Percentiles rank a stretch among this genome's conserved stretches.
phyloP scores from a whole-genome alignment of 805 yeast genomes.

The Yamadazyma kitorensis region DNA sequence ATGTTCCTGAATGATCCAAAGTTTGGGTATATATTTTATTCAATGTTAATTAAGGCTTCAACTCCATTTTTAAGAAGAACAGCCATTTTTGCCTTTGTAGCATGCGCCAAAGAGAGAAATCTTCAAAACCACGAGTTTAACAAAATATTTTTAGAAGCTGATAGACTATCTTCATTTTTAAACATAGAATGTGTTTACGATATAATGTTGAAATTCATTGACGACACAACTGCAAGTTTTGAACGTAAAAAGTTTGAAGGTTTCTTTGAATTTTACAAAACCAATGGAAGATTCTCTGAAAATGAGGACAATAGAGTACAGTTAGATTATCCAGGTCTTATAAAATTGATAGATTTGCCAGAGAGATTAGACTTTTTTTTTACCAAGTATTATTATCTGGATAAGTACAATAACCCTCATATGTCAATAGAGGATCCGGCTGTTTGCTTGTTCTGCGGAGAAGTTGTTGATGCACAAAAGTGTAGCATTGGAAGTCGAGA shows the following conservation, averaged over 20 bases:
- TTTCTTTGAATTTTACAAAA: slow-evolving; percentile 15
- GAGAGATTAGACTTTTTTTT: slow-evolving; percentile 64
- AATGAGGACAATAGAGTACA: slow-evolving; percentile 5
- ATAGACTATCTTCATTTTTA: slow-evolving; percentile 49
- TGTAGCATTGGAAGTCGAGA: slow-evolving; percentile 48
- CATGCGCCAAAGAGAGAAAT: slow-evolving; percentile 46
- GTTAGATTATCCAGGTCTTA: slow-evolving; percentile 63
- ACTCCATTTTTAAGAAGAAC: slow-evolving; percentile 67
- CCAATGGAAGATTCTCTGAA: neutral
- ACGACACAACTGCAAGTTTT: slow-evolving; percentile 12
- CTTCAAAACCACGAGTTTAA: slow-evolving; percentile 17
- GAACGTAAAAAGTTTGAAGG: slow-evolving; percentile 24
- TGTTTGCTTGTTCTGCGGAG: slow-evolving; percentile 80
- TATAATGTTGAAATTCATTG: slow-evolving; percentile 17
- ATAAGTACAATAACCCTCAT: slow-evolving; percentile 38
- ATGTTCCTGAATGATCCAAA: slow-evolving; percentile 15
- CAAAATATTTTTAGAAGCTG: slow-evolving; percentile 46
- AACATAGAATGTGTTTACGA: slow-evolving; percentile 40
- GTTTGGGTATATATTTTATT: slow-evolving; percentile 43
- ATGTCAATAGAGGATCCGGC: slow-evolving; percentile 66
- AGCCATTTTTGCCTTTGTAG: slow-evolving; percentile 53
- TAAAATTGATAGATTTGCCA: slow-evolving; percentile 66
- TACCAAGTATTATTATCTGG: slow-evolving; percentile 52
- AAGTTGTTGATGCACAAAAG: slow-evolving; percentile 63
- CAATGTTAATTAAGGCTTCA: slow-evolving; percentile 53